Evolutionary conservation across 148 eudicot genomes (phyloP).

Genomic region (Rhododendron simsii): DNA sequence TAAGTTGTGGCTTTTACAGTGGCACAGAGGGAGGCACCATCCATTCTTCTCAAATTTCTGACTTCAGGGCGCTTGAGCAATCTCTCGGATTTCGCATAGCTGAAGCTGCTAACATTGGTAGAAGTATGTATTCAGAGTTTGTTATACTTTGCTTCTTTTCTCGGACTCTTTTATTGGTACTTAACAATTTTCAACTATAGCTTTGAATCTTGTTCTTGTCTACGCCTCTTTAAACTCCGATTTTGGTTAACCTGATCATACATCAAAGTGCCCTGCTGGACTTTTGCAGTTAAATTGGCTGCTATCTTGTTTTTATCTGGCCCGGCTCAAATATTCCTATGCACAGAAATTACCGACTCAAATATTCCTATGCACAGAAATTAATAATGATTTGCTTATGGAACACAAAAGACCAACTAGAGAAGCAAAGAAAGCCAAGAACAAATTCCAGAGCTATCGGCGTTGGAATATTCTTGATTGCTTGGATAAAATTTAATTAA

Average conservation of each 20-base stretch:
- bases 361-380: not conserved
- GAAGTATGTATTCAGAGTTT: slow-evolving; percentile 33
- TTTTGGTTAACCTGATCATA: not conserved
- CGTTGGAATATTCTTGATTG: not conserved
- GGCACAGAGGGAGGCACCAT: slow-evolving; percentile 45
- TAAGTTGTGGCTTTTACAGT: slow-evolving; percentile 38
- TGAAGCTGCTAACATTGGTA: slow-evolving; percentile 49
- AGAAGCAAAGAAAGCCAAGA: not conserved
- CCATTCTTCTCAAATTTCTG: slow-evolving; percentile 44
- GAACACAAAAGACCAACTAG: not conserved
- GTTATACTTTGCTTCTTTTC: slow-evolving; percentile 4
- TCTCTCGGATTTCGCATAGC: slow-evolving; percentile 63
- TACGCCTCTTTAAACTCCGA: not conserved
- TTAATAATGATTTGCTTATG: not conserved
- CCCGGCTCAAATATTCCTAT: not conserved
- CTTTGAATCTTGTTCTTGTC: not conserved
- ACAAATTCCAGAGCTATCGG: not conserved
- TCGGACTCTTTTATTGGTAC: not conserved
- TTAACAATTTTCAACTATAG: not conserved
- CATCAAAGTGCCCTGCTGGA: not conserved
- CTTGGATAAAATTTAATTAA: not conserved
- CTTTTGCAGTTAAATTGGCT: not conserved
- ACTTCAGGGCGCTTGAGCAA: slow-evolving; percentile 63
- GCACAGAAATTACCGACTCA: not conserved
- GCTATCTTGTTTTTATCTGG: not conserved